Base-by-base conservation (phyloP, 2,329 filamentous ascomycete genomes). In the Pyrenochaeta sp. region DNA sequence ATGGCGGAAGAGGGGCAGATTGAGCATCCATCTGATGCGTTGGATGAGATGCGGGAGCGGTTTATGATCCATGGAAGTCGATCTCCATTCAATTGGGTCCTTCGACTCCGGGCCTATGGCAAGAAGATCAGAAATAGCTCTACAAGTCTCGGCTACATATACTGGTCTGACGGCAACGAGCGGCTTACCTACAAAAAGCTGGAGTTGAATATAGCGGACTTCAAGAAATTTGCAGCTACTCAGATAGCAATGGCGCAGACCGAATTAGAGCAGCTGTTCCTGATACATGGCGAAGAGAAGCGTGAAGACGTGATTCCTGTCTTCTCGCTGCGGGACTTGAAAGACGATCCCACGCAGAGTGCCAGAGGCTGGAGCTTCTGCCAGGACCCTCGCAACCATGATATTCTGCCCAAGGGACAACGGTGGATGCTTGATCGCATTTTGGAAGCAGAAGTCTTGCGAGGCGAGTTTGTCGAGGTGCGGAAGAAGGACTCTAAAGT, bases 21-120 rank as follows among this genome's bases (percentile, higher is more conserved):
- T 3, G 36, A 41, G 15, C 38, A 45, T 20, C 39, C 47, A 13
- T 43, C 43, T 7, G 53, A 56, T 26, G 9, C 48, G 6, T 34
- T 54, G 10, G 50, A 56, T 34, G 38, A 55, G 19, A 44, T 55
- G 41, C 39, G 43, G 21, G 37, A 44, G 15, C 54, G 46, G 2
- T 55, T 53, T 37, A 44, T 53, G 38, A 32, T 51, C 11, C 37
- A 41, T 13, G 48, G 41, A 6, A 26, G 31, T 11, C 42, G 42
- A n/a, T 46, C 48, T 4, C 35, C 36, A 1, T 50, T 46, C 19
- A 26, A 37, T 18, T 44, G 19, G 35, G 44, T 40, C n/a, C 30
- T 26, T 24, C 26, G 28, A 7, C 29, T 46, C 3, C 41, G 46
- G 3, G 17, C 41, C n/a, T 45, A 45, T 29, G 35, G 27, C 9